phyloP scores from a whole-genome alignment of 352 stramenopile species.

The Phytopythium boreale region DNA sequence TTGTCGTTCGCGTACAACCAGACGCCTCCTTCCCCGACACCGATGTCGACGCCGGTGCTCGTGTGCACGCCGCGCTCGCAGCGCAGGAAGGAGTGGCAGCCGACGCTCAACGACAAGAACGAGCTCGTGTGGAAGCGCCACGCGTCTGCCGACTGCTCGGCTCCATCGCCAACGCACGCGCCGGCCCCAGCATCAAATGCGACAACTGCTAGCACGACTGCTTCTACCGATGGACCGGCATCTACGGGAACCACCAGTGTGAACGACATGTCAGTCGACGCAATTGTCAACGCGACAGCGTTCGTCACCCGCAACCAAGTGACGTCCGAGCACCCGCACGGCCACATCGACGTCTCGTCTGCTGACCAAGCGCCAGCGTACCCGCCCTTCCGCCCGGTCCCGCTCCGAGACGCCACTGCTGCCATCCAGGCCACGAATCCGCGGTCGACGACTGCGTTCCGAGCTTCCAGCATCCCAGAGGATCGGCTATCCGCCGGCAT shows the following conservation, averaged over 20 bases:
- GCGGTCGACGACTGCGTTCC: not conserved
- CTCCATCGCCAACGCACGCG: not conserved
- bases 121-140: slow-evolving; percentile 34
- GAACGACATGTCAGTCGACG: slow-evolving; percentile 8
- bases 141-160: slow-evolving; percentile 3
- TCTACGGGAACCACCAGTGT: not conserved
- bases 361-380: slow-evolving; percentile 35
- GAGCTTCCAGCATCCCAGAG: slow-evolving; percentile 9
- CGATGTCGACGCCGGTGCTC: not conserved
- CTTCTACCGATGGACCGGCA: not conserved
- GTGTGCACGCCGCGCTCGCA: slow-evolving; percentile 4
- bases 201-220: not conserved
- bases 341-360: slow-evolving; percentile 16
- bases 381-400: slow-evolving; percentile 6
- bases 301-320: slow-evolving; percentile 34
- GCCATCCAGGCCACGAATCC: not conserved
- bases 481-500: slow-evolving; percentile 8
- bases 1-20: not conserved
- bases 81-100: slow-evolving; percentile 43
- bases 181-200: not conserved
- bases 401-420: not conserved
- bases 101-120: slow-evolving; percentile 16
- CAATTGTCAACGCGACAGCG: slow-evolving; percentile 28
- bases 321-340: slow-evolving; percentile 17
- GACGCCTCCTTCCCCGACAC: slow-evolving; percentile 1